Percentiles rank a stretch among this genome's conserved stretches.
Evolutionary conservation across 1,284 basidiomycete genomes (phyloP).

Genomic region (Ustilago cynodontis): DNA sequence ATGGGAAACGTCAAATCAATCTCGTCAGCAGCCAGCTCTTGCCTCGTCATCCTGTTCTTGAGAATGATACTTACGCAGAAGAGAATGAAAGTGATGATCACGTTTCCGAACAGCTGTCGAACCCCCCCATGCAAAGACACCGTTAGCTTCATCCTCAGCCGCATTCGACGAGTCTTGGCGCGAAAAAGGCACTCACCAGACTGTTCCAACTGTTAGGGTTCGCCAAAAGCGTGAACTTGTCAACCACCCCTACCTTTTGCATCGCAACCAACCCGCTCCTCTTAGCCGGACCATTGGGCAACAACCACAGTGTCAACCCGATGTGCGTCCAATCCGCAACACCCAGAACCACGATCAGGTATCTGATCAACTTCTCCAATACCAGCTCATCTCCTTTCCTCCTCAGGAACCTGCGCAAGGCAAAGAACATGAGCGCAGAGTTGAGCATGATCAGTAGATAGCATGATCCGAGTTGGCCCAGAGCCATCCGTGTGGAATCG

Average conservation of each 20-base stretch:
- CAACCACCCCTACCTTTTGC: conserved; percentile 3
- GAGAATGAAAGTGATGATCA: conserved; percentile 60
- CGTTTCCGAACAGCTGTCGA: conserved; percentile 59
- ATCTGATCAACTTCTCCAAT: conserved; percentile 43
- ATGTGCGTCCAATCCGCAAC: conserved; percentile 65
- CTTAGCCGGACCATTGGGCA: conserved; percentile 52
- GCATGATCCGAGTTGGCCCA: conserved; percentile 59
- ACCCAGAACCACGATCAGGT: conserved; percentile 55
- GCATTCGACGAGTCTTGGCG: no score
- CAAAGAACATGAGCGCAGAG: conserved; percentile 52
- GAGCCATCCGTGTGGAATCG: conserved; percentile 45
- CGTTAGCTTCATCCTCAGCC: background rate
- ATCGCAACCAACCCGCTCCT: conserved; percentile 9
- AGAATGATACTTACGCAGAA: conserved; percentile 47
- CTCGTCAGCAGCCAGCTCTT: background rate
- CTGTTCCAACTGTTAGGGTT: conserved; percentile 51
- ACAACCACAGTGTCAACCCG: conserved; percentile 50
- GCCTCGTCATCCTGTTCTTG: background rate
- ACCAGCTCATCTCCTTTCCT: conserved; percentile 19
- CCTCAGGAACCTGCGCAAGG: conserved; percentile 33
- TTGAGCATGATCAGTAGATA: conserved; percentile 64
- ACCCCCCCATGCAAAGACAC: background rate
- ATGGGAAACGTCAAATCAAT: background rate
- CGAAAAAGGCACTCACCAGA: conserved; percentile 23
- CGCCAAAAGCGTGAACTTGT: conserved; percentile 33